Conservation (phyloP, 352 stramenopile genomes). For the Pythium phragmiticola region DNA sequence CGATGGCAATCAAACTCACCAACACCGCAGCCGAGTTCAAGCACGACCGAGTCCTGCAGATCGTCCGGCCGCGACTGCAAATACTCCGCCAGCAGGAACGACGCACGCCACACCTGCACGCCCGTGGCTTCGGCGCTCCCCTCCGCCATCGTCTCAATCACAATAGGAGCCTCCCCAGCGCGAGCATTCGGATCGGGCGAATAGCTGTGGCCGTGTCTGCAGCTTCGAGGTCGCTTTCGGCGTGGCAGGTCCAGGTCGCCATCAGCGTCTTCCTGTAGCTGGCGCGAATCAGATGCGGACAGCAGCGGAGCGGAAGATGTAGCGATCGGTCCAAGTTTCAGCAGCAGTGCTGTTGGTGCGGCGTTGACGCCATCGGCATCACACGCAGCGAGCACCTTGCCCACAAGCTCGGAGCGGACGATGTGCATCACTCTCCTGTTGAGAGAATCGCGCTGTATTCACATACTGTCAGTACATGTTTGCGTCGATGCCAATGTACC, state of each 20-base stretch:
- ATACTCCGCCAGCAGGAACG: conserved; percentile 56
- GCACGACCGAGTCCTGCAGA: conserved; percentile 24
- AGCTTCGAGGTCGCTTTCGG: background rate
- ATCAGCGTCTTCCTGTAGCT: conserved; percentile 13
- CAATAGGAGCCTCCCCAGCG: background rate
- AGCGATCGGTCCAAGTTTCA: background rate
- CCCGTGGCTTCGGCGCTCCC: conserved; percentile 11
- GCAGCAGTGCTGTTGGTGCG: background rate
- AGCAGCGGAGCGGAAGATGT: background rate
- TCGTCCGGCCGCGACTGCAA: conserved; percentile 31
- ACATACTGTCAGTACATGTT: background rate
- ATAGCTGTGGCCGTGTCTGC: background rate
- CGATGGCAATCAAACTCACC: conserved; percentile 26
- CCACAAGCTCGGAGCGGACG: conserved; percentile 20
- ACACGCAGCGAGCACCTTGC: background rate
- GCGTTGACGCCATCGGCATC: background rate
- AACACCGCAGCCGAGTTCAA: conserved; percentile 61
- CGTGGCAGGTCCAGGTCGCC: conserved; percentile 23
- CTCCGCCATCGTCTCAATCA: conserved; percentile 2
- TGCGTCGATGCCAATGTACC: background rate
- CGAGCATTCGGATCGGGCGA: background rate
- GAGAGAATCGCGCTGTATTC: background rate
- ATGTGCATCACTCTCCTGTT: conserved; percentile 4
- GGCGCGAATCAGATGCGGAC: background rate
- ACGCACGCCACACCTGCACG: conserved; percentile 39